Evolutionary conservation across 305 asterid genomes (phyloP).

Genomic region (Striga hermonthica): DNA sequence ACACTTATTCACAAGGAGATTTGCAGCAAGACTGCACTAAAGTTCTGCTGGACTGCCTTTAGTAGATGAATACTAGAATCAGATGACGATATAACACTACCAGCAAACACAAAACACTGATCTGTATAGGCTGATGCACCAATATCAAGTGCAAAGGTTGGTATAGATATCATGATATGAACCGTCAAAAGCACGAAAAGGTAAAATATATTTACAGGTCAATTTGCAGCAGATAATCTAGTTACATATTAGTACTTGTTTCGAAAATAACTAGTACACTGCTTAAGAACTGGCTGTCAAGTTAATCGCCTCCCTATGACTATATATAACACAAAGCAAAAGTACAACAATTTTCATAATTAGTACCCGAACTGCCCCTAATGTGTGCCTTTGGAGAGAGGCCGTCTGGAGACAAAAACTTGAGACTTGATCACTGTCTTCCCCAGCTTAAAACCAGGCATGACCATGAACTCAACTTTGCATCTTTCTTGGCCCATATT

Average conservation of each 20-base stretch:
- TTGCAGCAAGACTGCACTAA: too few species aligned
- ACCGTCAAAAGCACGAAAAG: too few species aligned
- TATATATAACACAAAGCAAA: conserved; percentile 22
- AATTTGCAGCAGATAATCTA: conserved; percentile 29
- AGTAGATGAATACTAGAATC: too few species aligned
- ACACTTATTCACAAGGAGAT: too few species aligned
- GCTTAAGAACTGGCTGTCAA: conserved; percentile 20
- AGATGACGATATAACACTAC: too few species aligned
- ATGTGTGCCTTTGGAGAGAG: too few species aligned
- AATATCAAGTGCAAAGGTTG: too few species aligned
- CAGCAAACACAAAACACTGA: too few species aligned
- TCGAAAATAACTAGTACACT: conserved; percentile 25
- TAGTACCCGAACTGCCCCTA: conserved; percentile 17
- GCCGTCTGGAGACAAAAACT: conserved; percentile 52
- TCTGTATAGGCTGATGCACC: too few species aligned
- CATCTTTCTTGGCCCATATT: conserved; percentile 37
- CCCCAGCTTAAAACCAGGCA: conserved; percentile 64
- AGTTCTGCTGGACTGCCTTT: too few species aligned
- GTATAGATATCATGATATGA: too few species aligned
- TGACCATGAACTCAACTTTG: conserved; percentile 68
- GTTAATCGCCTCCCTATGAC: conserved; percentile 33
- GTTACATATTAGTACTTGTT: conserved; percentile 29
- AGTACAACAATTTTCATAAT: conserved; percentile 27
- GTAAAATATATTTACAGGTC: too few species aligned
- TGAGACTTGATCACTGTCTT: conserved; percentile 52